A percentile compares a stretch with the other conserved stretches of the same genome.
Evolutionary conservation across 2,329 filamentous ascomycete genomes (phyloP).

Genomic region (Meredithiella fracta): DNA sequence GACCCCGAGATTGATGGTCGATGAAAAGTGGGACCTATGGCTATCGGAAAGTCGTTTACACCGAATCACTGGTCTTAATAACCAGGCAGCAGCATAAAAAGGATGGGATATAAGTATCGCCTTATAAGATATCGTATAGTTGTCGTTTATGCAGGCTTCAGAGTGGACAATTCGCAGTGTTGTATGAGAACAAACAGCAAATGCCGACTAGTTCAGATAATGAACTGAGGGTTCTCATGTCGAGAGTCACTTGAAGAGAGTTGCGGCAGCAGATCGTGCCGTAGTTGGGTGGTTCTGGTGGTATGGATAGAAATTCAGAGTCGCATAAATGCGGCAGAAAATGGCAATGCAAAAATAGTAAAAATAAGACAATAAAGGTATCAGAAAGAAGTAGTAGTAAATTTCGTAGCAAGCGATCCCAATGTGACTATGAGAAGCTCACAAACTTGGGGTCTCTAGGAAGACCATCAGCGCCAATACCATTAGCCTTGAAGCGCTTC

Average conservation of each 20-base stretch:
- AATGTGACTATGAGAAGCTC: constrained; percentile 43
- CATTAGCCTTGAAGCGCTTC: constrained; percentile 68
- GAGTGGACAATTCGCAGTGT: no score
- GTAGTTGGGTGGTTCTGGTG: background rate
- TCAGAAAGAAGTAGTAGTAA: background rate
- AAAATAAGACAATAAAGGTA: background rate
- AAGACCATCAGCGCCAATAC: constrained; percentile 73
- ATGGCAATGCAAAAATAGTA: background rate
- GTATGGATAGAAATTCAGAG: background rate
- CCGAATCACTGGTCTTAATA: background rate
- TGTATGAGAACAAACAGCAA: no score
- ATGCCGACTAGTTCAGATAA: no score
- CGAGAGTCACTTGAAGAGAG: no score
- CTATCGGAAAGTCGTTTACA: background rate
- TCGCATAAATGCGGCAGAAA: background rate
- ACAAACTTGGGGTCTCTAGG: constrained; percentile 92
- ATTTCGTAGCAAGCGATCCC: background rate
- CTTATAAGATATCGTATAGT: no score
- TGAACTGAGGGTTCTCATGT: no score
- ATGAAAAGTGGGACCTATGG: no score
- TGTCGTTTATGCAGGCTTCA: no score
- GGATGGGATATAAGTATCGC: no score
- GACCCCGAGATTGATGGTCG: background rate
- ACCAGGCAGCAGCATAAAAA: no score
- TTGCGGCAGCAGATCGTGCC: background rate